Base-by-base conservation (phyloP, 1,284 basidiomycete species). In the Albatrellus sp. region DNA sequence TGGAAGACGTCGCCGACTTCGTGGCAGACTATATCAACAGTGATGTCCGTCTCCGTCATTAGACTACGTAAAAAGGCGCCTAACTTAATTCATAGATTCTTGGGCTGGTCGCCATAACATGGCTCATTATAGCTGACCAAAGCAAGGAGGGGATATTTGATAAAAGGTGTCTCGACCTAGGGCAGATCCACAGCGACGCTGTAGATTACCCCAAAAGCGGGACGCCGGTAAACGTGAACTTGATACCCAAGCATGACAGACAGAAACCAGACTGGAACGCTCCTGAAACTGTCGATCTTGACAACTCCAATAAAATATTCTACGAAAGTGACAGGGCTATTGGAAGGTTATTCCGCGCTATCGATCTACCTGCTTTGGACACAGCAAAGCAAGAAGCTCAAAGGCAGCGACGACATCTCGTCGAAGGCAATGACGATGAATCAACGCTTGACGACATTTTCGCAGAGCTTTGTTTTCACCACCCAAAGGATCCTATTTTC, bases 1-100 rank as follows among this genome's bases (percentile, higher is more conserved):
- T 80, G 67, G 62, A 56, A n/a, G 88, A 82, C 58, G 77, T 86
- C 2, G 77, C 75, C 1, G 74, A 84, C 40, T 88, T 87, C 55
- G 73, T 87, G 13, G 68, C 80, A 43, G 77, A 85, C 46, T 86
- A 75, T 48, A 80, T 83, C 49, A 75, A 66, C 52, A 78, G 71
- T 42, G 80, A 85, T 56, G 75, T 79, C 47, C 44, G 68, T 51
- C 3, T 34, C 11, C 32, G 7, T 37, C 30, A 33, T 7, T 36
- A 38, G 48, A 54, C 53, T 48, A 30, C 36, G n/a, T 12, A 33
- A 8, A 3, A 9, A 13, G 34, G 6, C 28, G 31, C 39, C 5
- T 24, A 30, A 13, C 12, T 36, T 12, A 8, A 11, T 44, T n/a
- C 14, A 17, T 44, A 78, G 74, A 68, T 72, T 28, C 58, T 82